Evolutionary conservation across 2,329 filamentous ascomycete species (phyloP), one percentile per base, ranked within the genome.

Genomic region (Pseudogymnoascus sp.): DNA sequence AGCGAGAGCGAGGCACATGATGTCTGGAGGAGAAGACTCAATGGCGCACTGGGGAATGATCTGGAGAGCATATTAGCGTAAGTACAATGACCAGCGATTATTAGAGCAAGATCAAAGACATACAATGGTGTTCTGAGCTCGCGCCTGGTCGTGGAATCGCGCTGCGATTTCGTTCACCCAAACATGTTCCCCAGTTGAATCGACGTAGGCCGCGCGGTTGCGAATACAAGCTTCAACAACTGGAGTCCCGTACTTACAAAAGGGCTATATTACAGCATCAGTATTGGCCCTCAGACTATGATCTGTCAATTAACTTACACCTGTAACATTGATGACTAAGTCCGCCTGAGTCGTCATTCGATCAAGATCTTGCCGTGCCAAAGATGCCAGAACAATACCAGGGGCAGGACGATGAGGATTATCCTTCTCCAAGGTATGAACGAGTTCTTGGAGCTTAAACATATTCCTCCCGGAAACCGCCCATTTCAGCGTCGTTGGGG

Each of bases 401-500:
- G 36, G 36, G 36, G 6, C 14, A 38, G 36, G n/a, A 15, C 36
- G 36, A 15, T n/a, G 36, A 38, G 36, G 36, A 38, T 38, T 15
- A 38, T 38, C 36, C 36, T 15, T 38, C 36, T 38, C 36, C n/a
- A 38, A 38, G 36, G 36, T 15, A 38, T 38, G 14, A n/a, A 38
- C 36, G 36, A 38, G 36, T 2, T 38, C 36, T 15, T 38, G 36
- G 14, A 38, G 36, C 73, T 96, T 96, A 57, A 79, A 76, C 57
- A 80, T 77, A n/a, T 89, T 92, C 25, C 92, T 88, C 30, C 92
- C 92, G 47, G 91, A 90, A 60, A 96, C 78, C 12, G 90, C 92
- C 92, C 92, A 97, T 77, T 85, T 91, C 64, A 96, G 73, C 71
- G 90, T 83, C 15, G 87, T 90, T 0, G 91, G 88, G 0, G 91